phyloP scores from a whole-genome alignment of 345 rosid species.

The Zanthoxylum bungeanum region DNA sequence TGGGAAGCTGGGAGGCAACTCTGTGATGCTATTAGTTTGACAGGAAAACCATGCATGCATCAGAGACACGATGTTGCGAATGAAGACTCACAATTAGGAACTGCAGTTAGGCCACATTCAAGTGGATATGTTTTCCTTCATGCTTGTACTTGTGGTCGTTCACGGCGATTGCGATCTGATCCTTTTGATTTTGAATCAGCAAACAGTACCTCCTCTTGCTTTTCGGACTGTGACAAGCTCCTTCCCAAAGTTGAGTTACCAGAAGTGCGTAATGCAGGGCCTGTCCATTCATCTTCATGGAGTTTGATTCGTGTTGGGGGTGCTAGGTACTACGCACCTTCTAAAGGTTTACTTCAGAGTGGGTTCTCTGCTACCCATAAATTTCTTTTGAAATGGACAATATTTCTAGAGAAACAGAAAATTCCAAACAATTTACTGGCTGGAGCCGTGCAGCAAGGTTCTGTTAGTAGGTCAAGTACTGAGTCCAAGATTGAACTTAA shows the following conservation, averaged over 20 bases:
- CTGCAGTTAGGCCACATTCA: slow-evolving; percentile 48
- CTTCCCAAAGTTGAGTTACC: slow-evolving; percentile 59
- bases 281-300: slow-evolving; percentile 68
- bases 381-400: slow-evolving; percentile 62
- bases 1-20: slow-evolving; percentile 88
- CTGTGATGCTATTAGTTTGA: slow-evolving; percentile 87
- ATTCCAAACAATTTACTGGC: slow-evolving; percentile 25
- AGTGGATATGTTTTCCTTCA: slow-evolving; percentile 81
- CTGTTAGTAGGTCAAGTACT: slow-evolving; percentile 23
- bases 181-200: slow-evolving; percentile 81
- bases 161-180: slow-evolving; percentile 55
- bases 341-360: slow-evolving; percentile 74
- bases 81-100: slow-evolving; percentile 25
- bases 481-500: slow-evolving; percentile 24
- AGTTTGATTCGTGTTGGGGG: slow-evolving; percentile 70
- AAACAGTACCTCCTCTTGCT: slow-evolving; percentile 44
- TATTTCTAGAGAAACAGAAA: slow-evolving; percentile 47
- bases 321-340: slow-evolving; percentile 65
- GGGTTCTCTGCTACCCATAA: slow-evolving; percentile 62
- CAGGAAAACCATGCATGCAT: slow-evolving; percentile 81
- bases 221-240: slow-evolving; percentile 67
- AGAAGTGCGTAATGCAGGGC: slow-evolving; percentile 35
- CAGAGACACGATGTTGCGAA: slow-evolving; percentile 47
- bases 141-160: slow-evolving; percentile 87
- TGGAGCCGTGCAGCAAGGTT: slow-evolving; percentile 27